A percentile compares a stretch with the other conserved stretches of the same genome.
Evolutionary conservation across 345 rosid genomes (phyloP).

Genomic region (Nephelium lappaceum): DNA sequence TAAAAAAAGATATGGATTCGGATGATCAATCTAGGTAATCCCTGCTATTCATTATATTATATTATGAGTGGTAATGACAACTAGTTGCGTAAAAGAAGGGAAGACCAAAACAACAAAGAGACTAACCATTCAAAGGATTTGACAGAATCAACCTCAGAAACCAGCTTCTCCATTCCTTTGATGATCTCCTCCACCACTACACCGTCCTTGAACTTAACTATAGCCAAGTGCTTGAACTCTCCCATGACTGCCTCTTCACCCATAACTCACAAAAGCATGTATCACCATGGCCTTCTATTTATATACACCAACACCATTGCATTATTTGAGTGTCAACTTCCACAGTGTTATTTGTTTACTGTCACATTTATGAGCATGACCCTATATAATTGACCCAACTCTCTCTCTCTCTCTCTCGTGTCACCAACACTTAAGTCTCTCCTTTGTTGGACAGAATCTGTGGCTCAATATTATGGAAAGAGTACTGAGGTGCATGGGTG

Average conservation of each 20-base stretch:
- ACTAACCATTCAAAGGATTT: slow-evolving; percentile 86
- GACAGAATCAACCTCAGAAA: slow-evolving; percentile 67
- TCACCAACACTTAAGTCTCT: slow-evolving; percentile 9
- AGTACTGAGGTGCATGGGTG: slow-evolving; percentile 27
- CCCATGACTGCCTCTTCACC: slow-evolving; percentile 32
- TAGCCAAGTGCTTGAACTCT: slow-evolving; percentile 84
- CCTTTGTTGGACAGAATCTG: slow-evolving; percentile 40
- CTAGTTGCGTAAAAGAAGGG: neutral
- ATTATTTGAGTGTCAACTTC: slow-evolving; percentile 43
- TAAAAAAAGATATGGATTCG: no score
- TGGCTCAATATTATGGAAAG: slow-evolving; percentile 32
- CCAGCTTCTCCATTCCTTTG: slow-evolving; percentile 86
- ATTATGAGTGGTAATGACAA: neutral
- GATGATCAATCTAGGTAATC: no score
- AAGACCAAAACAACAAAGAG: neutral
- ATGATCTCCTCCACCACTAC: slow-evolving; percentile 62
- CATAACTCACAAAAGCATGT: neutral
- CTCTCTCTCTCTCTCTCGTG: neutral
- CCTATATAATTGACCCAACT: slow-evolving; percentile 23
- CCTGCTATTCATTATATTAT: neutral
- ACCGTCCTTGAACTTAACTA: slow-evolving; percentile 86
- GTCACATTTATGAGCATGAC: slow-evolving; percentile 8
- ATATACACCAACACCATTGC: slow-evolving; percentile 1
- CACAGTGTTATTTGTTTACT: slow-evolving; percentile 36
- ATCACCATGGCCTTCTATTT: slow-evolving; percentile 15